Percentiles rank a stretch among this genome's conserved stretches.
phyloP scores from a whole-genome alignment of 1,284 basidiomycete species.

The Fistulina hepatica region DNA sequence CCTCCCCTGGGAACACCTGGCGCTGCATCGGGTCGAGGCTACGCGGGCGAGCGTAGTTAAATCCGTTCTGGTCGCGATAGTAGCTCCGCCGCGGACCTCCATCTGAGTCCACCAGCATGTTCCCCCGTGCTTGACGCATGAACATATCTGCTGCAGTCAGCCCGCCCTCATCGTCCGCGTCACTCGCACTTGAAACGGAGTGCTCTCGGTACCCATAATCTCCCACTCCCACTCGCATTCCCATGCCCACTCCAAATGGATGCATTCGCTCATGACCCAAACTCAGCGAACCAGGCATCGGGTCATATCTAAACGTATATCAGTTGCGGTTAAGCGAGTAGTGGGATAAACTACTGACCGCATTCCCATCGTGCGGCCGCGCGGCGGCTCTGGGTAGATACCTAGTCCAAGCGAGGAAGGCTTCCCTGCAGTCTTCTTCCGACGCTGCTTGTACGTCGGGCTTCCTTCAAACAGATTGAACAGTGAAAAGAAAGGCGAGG shows the following conservation, averaged over 20 bases:
- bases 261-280: constrained; percentile 2
- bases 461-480: constrained; percentile 75
- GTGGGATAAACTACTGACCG: no score
- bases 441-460: constrained; percentile 77
- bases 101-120: constrained; percentile 40
- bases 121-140: constrained; percentile 45
- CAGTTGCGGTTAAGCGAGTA: no score
- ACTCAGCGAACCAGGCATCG: not conserved
- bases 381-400: constrained; percentile 13
- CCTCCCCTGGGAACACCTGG: no score
- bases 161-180: no score
- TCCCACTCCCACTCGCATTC: constrained; percentile 3
- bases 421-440: constrained; percentile 55
- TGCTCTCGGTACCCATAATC: no score
- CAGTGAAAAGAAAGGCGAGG: constrained; percentile 49
- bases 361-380: constrained; percentile 11
- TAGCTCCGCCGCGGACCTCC: no score
- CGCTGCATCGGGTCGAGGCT: constrained; percentile 1
- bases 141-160: constrained; percentile 55
- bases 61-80: constrained; percentile 11
- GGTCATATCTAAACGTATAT: not conserved
- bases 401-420: constrained; percentile 1
- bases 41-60: constrained; percentile 1
- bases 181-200: no score
- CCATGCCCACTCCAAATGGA: not conserved